Evolutionary conservation across 495 filamentous ascomycete species (phyloP), one percentile per base, ranked within the genome.

Genomic region (Annulohypoxylon bovei): DNA sequence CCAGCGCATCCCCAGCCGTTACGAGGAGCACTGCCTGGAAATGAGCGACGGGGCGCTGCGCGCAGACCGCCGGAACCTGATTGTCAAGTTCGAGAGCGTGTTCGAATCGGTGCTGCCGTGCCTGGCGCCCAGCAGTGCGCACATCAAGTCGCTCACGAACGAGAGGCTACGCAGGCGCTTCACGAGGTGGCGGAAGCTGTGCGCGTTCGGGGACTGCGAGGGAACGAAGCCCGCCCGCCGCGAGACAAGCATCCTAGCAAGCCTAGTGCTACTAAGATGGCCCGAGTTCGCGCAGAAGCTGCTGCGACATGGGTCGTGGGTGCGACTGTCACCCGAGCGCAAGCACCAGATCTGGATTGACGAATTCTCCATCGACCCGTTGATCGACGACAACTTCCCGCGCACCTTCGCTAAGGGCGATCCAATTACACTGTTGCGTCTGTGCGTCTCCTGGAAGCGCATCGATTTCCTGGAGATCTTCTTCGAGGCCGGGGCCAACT

Each of bases 1-100:
- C 44, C 23, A 25, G 7, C 49, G 33, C n/a, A 12, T 1, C 12
- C 28, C 58, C 27, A 75, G 44, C 35, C 65, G 70, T 11, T 75
- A 73, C 16, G 70, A 75, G 55, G 73, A 73, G 30, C 59, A 70
- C 23, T 75, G 70, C 18, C 49, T 75, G 1, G 33, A 67, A 11
- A 67, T 49, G 65, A 72, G 50, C 7, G 69, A 72, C 6, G n/a
- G 9, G 5, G 55, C 64, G 3, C 33, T 75, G 25, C 33, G 27
- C 22, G 1, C n/a, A 30, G 50, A 42, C 14, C 61, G 66, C 18
- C 42, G 56, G 5, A 55, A 57, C 47, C 27, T 70, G 16, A 50
- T 75, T 3, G 32, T 62, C 39, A 60, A 47, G 18, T 27, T 70
- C 14, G 40, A 20, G 7, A 30, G 11, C 5, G 14, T 65, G 35